Evolutionary conservation across 495 filamentous ascomycete species (phyloP), one percentile per base, ranked within the genome.

Genomic region (Penicillium herquei): DNA sequence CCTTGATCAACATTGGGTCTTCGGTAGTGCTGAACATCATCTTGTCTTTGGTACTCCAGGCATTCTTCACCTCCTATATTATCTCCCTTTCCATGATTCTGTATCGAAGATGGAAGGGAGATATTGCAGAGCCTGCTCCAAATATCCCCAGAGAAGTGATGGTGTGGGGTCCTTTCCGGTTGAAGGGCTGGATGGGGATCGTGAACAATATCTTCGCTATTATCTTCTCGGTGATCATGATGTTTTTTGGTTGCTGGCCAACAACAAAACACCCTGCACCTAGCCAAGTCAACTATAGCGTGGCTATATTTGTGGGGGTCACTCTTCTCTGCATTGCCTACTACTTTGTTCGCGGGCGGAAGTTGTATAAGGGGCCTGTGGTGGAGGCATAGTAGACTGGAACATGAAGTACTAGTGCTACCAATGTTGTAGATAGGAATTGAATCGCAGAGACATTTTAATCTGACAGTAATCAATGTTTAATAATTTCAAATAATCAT

Each of bases 171-270:
- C 43, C 43, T 26, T 46, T 46, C 43, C 43, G 43, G 26, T 8
- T 46, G 13, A 46, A 46, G 26, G 43, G 43, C 43, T 46, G 43
- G 43, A n/a, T 46, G 30, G 43, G 43, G 26, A 30, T 46, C 43
- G 18, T 30, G 2, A 46, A 46, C 43, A 46, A 46, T 13, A 46
- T 46, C 26, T 46, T 46, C 26, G 43, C 43, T 17, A 46, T 46
- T 7, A 30, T 46, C 4, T 46, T 46, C 43, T 46, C 43, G 2
- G 18, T 30, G 16, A 30, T 46, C 12, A 46, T 46, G 43, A 46
- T 46, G 43, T 46, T 46, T 13, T 46, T 46, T 30, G 43, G 43
- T 26, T 26, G 16, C 18, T 46, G 43, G 43, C 18, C 43, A 30
- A 30, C 43, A 26, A 46, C 43, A 6, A 46, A 46, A 30, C 43